Base-by-base conservation (phyloP, 192 early-diverging fungal genomes). In the Coemansia sp. region DNA sequence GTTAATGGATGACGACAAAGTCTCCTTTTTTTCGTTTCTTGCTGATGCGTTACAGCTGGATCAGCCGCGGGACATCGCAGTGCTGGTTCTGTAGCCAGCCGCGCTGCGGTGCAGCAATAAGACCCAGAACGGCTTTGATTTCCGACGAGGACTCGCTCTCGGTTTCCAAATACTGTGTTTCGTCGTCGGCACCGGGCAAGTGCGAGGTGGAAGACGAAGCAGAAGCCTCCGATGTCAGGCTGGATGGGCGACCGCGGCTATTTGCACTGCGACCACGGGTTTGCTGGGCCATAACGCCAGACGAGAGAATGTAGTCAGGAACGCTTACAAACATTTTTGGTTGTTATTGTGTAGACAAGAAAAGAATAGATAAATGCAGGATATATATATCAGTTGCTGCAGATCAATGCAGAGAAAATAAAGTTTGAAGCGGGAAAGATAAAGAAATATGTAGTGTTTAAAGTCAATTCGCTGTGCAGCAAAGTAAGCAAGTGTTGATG, bases 101-200 rank as follows among this genome's bases (percentile, higher is more conserved):
- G 38, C 65, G 67, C 64, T 69, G 71, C 11, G 79, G 59, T 2
- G 79, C 61, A 12, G 72, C 60, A 3, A 82, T 61, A 25, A 71
- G 71, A 22, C 79, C 74, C 38, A 82, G 63, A 0, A 82, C 71
- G 12, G 75, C 62, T 29, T 82, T 82, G 64, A 82, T 82, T n/a
- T 82, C 79, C 11, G 73, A 58, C 0, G 59, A 4, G 0, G 69
- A 34, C 31, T 63, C 57, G 7, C 11, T 38, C 2, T 30, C 54
- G 3, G 18, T 0, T 18, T 69, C 68, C 16, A 60, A 16, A 28
- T 55, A 28, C 57, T 68, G 56, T 7, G 42, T 55, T 0, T 51
- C 52, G n/a, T 74, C 64, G 2, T 60, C 67, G 56, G 38, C 40
- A 45, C 64, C 48, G 63, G 49, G 20, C 28, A 61, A 7, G 20